Conservation (phyloP, 1,284 basidiomycete genomes). For the Volvariella surrecta region DNA sequence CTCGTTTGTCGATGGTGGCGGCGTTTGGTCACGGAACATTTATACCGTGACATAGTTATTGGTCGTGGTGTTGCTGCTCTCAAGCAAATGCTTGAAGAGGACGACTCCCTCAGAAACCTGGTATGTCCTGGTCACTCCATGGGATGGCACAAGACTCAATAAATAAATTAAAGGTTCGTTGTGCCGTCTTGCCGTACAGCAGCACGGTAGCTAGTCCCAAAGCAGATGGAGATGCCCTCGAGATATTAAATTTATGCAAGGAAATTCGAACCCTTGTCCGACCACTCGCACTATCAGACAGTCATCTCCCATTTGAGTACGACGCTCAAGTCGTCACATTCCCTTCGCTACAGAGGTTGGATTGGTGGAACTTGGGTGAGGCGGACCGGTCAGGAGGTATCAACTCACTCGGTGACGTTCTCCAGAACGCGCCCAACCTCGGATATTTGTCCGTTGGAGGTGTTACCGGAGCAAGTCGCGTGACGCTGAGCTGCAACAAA, state of each 20-base stretch:
- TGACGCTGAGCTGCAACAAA: constrained; percentile 17
- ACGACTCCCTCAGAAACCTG: no score
- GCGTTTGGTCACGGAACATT: constrained; percentile 28
- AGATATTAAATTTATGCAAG: constrained; percentile 40
- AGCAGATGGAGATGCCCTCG: constrained; percentile 22
- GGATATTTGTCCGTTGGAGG: constrained; percentile 51
- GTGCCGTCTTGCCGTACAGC: constrained; percentile 49
- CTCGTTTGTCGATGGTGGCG: constrained; percentile 52
- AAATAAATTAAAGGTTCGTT: constrained; percentile 33
- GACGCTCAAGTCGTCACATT: constrained; percentile 36
- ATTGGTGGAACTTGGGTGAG: constrained; percentile 57
- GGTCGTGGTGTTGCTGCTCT: constrained; percentile 21
- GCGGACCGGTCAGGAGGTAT: constrained; percentile 58
- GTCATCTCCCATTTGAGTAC: constrained; percentile 40
- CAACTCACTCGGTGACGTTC: constrained; percentile 47
- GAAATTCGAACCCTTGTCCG: constrained; percentile 49
- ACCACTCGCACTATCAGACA: constrained; percentile 24
- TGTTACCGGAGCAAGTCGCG: constrained; percentile 24
- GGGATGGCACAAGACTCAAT: no score
- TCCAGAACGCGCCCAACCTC: constrained; percentile 43
- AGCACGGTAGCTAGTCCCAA: constrained; percentile 34
- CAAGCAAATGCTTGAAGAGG: constrained; percentile 11
- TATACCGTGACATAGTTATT: constrained; percentile 49
- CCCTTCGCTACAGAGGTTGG: constrained; percentile 48
- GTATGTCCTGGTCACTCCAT: no score